Conservation (phyloP, 345 rosid species). For the Rhodamnia argentea region DNA sequence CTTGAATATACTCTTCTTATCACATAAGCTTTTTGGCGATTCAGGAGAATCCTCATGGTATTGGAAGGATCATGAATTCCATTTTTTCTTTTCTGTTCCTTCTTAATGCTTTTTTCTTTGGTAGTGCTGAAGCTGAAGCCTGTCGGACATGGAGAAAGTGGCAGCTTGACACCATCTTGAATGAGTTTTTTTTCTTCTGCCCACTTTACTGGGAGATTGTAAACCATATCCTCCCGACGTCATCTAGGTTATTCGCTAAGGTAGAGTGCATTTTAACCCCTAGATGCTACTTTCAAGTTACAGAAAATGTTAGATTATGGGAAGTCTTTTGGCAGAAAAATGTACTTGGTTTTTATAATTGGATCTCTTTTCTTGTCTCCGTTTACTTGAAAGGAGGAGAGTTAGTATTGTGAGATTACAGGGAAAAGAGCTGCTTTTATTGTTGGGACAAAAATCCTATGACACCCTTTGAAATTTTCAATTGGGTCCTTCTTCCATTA, state of each 20-base stretch:
- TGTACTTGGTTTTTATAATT: neutral
- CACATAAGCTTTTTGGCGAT: neutral
- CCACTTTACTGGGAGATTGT: neutral
- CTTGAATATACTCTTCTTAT: neutral
- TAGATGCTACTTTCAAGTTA: neutral
- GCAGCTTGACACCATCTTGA: neutral
- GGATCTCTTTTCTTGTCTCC: neutral
- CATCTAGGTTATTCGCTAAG: neutral
- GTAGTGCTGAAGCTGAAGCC: neutral
- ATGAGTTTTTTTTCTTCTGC: neutral
- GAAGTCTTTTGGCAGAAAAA: neutral
- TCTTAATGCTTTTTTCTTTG: neutral
- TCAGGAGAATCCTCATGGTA: too few relatives aligned
- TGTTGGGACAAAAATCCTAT: neutral
- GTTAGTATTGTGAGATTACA: neutral
- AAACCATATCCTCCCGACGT: neutral
- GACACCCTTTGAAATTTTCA: neutral
- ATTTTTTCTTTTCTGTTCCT: neutral
- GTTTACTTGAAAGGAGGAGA: neutral
- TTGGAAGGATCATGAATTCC: neutral
- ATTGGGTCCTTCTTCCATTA: neutral
- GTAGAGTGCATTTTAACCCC: neutral
- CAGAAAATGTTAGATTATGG: neutral
- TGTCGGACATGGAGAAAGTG: neutral
- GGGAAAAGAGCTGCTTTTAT: neutral